A percentile compares a stretch with the other conserved stretches of the same genome.
Evolutionary conservation across 2,329 filamentous ascomycete genomes (phyloP).

Genomic region (Clonostachys byssicola): DNA sequence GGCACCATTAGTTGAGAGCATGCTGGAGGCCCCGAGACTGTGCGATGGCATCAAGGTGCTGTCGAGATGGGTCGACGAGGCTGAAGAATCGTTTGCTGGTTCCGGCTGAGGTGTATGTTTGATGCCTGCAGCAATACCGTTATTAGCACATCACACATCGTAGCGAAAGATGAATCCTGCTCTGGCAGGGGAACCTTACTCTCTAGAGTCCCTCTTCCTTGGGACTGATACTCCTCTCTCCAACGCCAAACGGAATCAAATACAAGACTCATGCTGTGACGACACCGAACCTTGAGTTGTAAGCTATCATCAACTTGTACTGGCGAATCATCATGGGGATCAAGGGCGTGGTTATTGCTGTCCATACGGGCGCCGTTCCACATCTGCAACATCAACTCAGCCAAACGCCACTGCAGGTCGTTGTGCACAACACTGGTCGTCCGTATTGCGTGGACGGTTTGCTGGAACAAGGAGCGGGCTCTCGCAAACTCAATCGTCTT

Average conservation of each 20-base stretch:
- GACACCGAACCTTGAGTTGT: slow-evolving; percentile 76
- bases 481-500: slow-evolving; percentile 66
- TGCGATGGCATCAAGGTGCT: slow-evolving; percentile 48
- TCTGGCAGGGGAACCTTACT: slow-evolving; percentile 43
- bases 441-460: slow-evolving; percentile 66
- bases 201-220: slow-evolving; percentile 66
- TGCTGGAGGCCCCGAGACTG: slow-evolving; percentile 31
- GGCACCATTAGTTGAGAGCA: slow-evolving; percentile 44
- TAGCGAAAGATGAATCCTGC: slow-evolving; percentile 4
- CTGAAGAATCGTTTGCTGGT: slow-evolving; percentile 68
- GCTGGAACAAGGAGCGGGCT: slow-evolving; percentile 65
- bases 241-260: slow-evolving; percentile 85
- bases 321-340: slow-evolving; percentile 43
- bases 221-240: slow-evolving; percentile 73
- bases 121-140: slow-evolving; percentile 44
- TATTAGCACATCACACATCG: too few species aligned
- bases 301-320: slow-evolving; percentile 63
- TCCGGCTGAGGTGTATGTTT: slow-evolving; percentile 87
- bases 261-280: slow-evolving; percentile 81
- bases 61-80: slow-evolving; percentile 62
- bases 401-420: slow-evolving; percentile 74
- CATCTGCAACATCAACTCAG: slow-evolving; percentile 83
- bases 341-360: slow-evolving; percentile 37
- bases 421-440: slow-evolving; percentile 73
- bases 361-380: slow-evolving; percentile 68